Percentiles rank a stretch among this genome's conserved stretches.
These are phyloP conservation scores for Phytophthora lateralis DNA, from an alignment of 352 stramenopile species.

Conservation along the genomic window DNA sequence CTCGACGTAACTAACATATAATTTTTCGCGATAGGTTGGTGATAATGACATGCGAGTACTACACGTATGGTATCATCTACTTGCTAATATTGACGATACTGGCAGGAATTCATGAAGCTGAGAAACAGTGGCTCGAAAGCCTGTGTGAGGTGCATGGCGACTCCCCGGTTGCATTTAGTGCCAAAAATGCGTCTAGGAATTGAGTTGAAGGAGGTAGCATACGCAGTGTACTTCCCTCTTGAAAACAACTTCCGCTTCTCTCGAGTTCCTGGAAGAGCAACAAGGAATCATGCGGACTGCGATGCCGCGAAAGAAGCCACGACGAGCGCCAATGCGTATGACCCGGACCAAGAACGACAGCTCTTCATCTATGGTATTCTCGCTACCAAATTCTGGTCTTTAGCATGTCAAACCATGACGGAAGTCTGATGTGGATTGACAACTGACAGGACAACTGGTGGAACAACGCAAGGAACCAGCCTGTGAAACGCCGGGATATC, in stretches of 20 bases:
- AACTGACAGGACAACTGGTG: slow-evolving; percentile 9
- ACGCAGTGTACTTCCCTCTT: slow-evolving; percentile 11
- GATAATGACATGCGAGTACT: too few species aligned
- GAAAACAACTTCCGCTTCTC: not conserved
- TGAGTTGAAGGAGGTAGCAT: not conserved
- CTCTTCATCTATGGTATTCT: slow-evolving; percentile 16
- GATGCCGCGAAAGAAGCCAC: not conserved
- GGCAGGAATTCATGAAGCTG: too few species aligned
- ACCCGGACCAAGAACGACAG: not conserved
- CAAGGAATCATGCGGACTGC: slow-evolving; percentile 12
- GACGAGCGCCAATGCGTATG: not conserved
- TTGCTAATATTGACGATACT: too few species aligned
- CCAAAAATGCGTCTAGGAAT: slow-evolving; percentile 1
- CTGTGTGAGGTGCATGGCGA: not conserved
- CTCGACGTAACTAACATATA: too few species aligned
- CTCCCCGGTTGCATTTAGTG: slow-evolving; percentile 7
- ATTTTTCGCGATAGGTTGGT: too few species aligned
- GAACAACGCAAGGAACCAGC: not conserved
- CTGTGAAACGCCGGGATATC: not conserved
- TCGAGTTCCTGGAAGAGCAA: not conserved
- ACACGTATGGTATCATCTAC: too few species aligned
- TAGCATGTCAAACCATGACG: too few species aligned
- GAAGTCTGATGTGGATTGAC: slow-evolving; percentile 5
- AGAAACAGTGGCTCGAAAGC: not conserved
- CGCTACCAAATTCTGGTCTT: slow-evolving; percentile 9